Conservation (phyloP, 2,329 filamentous ascomycete genomes). For the Penicillium vulpinum region DNA sequence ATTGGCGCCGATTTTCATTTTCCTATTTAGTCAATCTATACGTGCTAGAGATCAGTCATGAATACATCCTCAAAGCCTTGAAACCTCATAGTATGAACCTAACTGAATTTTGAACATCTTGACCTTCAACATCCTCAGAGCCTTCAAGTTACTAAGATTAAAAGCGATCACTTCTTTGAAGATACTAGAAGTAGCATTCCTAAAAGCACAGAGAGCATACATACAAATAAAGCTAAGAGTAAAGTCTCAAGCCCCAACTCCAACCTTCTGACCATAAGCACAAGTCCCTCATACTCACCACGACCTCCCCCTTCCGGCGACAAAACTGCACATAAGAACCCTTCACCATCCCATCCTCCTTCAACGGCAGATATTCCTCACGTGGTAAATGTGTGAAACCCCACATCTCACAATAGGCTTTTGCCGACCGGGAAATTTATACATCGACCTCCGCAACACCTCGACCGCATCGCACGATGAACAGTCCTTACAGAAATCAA, state of each 20-base stretch:
- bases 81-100: no score
- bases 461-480: neutral
- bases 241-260: no score
- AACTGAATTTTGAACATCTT: no score
- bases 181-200: no score
- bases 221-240: no score
- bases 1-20: neutral
- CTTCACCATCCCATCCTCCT: neutral
- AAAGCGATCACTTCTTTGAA: no score
- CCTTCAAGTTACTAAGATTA: no score
- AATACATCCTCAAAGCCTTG: no score
- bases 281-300: neutral
- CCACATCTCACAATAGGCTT: slow-evolving; percentile 11
- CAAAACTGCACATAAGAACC: neutral
- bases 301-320: neutral
- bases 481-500: neutral
- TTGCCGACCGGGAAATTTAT: slow-evolving; percentile 14
- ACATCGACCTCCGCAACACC: slow-evolving; percentile 5
- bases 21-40: neutral
- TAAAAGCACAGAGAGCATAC: no score
- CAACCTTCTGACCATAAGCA: no score
- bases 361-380: neutral
- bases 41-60: no score
- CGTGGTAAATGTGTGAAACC: neutral
- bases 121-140: no score